phyloP scores from a whole-genome alignment of 2,329 filamentous ascomycete species.

The Aspergillus candidus region DNA sequence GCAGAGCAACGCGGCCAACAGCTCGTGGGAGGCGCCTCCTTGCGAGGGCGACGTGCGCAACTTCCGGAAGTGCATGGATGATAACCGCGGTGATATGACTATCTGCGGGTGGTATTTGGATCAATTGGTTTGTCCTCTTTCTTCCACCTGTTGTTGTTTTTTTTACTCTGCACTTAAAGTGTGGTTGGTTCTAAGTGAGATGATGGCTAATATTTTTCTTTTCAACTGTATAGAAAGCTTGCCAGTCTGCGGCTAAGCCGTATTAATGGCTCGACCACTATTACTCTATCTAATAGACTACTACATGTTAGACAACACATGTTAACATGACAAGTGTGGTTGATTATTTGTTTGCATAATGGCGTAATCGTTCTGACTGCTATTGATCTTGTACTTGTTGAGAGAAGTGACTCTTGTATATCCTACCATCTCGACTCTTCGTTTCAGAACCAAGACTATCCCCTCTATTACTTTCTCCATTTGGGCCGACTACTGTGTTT shows the following conservation, averaged over 20 bases:
- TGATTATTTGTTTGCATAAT: conserved; percentile 18
- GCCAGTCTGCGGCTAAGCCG: conserved; percentile 68
- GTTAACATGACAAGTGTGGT: neutral
- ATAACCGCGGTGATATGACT: conserved; percentile 86
- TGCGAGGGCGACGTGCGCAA: conserved; percentile 73
- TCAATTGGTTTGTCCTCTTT: conserved; percentile 57
- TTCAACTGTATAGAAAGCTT: conserved; percentile 58
- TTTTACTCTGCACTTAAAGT: neutral
- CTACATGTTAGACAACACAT: conserved; percentile 7
- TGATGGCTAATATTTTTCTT: neutral
- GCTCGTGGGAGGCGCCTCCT: conserved; percentile 48
- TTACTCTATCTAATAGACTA: neutral
- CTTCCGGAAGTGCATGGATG: conserved; percentile 96
- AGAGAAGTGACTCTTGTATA: neutral
- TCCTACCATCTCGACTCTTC: too few relatives aligned
- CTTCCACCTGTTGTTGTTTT: neutral
- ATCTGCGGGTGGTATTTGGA: conserved; percentile 98
- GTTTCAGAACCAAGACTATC: too few relatives aligned
- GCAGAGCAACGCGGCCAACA: conserved; percentile 46
- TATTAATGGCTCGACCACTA: conserved; percentile 47
- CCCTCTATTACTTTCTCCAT: too few relatives aligned
- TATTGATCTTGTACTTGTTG: conserved; percentile 8
- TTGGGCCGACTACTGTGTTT: too few relatives aligned
- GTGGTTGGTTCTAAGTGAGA: neutral
- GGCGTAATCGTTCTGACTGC: conserved; percentile 14